Base-by-base conservation (phyloP, 1,284 basidiomycete genomes). In the Naganishia sp. region DNA sequence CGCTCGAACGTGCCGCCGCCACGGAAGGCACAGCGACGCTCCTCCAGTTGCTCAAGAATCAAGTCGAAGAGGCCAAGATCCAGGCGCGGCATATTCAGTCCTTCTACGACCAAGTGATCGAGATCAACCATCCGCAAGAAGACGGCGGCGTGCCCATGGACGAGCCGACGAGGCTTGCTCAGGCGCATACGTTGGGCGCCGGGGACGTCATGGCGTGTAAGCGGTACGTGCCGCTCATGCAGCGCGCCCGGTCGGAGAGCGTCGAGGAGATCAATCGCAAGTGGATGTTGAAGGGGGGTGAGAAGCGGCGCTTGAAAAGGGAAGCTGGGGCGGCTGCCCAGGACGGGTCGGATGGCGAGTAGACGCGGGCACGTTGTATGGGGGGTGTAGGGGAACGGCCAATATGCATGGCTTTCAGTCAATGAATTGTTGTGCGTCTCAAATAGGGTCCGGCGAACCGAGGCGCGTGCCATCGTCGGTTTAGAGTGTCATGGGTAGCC, bases 221-320 rank as follows among this genome's bases (percentile, higher is more conserved):
- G 15, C 86, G 84, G 70, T 94, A 93, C 71, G 81, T 85, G 11
- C 86, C 86, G 7, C 71, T 96, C 44, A 73, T 92, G 55, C 73
- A 82, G 65, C 83, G 92, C 64, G 84, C 86, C 63, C 82, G 90
- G 64, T 80, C 88, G 39, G 88, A 90, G 66, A 83, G 83, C 21
- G 87, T 89, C 0, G 88, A 90, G 46, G 83, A 85, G 18, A 83
- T 86, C 16, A 94, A 96, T 75, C 85, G 86, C 72, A 84, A 88
- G 64, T 95, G 90, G 88, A 83, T 86, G 68, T 76, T 83, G 25
- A 87, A 88, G 15, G 69, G 73, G 43, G 76, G 69, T 13, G 60
- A 63, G 55, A 65, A 59, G 55, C 44, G 68, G 16, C 18, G 52
- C 15, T 33, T 66, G 7, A 36, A 61, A 16, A 39, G 36, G 36